Conservation (phyloP, 805 yeast genomes). For the Pichia scutulata region DNA sequence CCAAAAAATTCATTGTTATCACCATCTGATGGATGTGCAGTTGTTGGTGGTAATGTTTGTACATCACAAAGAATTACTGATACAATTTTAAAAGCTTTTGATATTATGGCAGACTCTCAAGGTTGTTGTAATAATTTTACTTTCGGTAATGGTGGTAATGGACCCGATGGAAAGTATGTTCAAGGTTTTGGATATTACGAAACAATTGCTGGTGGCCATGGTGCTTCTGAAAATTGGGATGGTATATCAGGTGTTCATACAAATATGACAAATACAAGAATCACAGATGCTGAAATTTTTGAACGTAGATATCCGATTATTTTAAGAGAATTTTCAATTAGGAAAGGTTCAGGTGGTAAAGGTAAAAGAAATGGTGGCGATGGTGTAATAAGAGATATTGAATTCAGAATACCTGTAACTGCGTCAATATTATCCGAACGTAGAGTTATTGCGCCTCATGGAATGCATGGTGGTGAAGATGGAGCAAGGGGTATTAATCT, state of each 20-base stretch:
- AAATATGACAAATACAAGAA: conserved; percentile 89
- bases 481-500: conserved; percentile 67
- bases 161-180: conserved; percentile 39
- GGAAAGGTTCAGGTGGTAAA: conserved; percentile 71
- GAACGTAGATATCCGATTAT: conserved; percentile 85
- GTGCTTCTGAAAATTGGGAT: conserved; percentile 77
- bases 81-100: conserved; percentile 77
- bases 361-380: conserved; percentile 75
- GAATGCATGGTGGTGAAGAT: conserved; percentile 72
- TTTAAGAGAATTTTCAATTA: conserved; percentile 60
- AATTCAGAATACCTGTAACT: conserved; percentile 62
- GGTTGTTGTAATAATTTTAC: conserved; percentile 94
- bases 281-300: conserved; percentile 84
- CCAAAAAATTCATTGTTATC: conserved; percentile 59
- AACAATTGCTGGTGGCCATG: conserved; percentile 93
- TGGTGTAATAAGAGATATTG: conserved; percentile 81
- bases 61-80: conserved; percentile 93
- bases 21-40: conserved; percentile 83
- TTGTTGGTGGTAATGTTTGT: conserved; percentile 91
- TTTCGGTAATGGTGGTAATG: conserved; percentile 72
- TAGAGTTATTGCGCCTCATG: conserved; percentile 78
- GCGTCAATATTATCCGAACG: conserved; percentile 84
- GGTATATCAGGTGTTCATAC: conserved; percentile 90
- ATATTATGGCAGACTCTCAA: conserved; percentile 90
- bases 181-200: conserved; percentile 86